A percentile compares a stretch with the other conserved stretches of the same genome.
These are phyloP conservation scores for Eucalyptus shirleyi DNA, from an alignment of 345 rosid species.

Conservation along the genomic window DNA sequence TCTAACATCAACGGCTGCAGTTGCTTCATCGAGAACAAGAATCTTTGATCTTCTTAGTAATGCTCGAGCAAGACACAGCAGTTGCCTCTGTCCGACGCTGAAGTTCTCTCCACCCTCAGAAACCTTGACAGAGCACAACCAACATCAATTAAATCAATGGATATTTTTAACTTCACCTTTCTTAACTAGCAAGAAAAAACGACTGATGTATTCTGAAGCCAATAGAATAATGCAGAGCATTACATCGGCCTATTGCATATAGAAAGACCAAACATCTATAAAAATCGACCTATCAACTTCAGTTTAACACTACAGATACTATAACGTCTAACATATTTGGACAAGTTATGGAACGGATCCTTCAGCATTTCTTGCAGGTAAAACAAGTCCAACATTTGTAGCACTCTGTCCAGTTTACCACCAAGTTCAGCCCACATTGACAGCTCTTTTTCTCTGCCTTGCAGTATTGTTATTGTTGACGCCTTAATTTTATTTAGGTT, in stretches of 20 bases:
- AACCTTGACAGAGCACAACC: background rate
- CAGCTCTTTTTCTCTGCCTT: background rate
- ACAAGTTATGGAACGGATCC: background rate
- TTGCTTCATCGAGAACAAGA: constrained; percentile 36
- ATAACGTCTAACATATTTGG: background rate
- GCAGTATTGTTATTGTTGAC: background rate
- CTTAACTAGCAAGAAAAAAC: background rate
- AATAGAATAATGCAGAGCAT: too few species aligned
- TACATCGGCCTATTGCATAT: background rate
- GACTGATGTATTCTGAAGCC: background rate
- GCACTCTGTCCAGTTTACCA: background rate
- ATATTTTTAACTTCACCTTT: too few species aligned
- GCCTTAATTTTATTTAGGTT: too few species aligned
- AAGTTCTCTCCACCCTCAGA: constrained; percentile 53
- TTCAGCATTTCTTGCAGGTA: background rate
- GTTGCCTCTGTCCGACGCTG: constrained; percentile 89
- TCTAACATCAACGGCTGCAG: constrained; percentile 59
- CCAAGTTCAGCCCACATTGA: background rate
- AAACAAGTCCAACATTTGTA: background rate
- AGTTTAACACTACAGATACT: background rate
- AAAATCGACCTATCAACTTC: background rate
- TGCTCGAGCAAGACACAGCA: constrained; percentile 86
- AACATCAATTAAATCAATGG: background rate
- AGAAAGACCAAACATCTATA: background rate
- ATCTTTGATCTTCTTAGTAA: constrained; percentile 77